phyloP scores from a whole-genome alignment of 805 yeast species.

The Metschnikowia drakensbergensis region DNA sequence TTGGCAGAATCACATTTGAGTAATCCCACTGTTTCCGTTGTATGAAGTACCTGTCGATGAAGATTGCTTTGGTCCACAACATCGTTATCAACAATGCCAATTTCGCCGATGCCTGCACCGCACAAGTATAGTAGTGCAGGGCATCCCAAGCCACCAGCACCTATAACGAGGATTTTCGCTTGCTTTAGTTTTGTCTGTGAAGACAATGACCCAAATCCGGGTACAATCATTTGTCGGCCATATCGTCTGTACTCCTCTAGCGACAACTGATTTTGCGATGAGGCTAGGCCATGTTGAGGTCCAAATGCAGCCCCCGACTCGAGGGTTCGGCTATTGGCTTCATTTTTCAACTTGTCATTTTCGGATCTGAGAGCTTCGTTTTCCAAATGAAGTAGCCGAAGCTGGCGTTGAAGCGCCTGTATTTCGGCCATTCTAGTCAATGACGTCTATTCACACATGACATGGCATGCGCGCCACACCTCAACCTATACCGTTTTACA shows the following conservation, averaged over 20 bases:
- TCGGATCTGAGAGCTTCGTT: conserved; percentile 8
- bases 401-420: conserved; percentile 23
- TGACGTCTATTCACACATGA: not conserved
- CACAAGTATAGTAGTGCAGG: conserved; percentile 82
- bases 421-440: conserved; percentile 3
- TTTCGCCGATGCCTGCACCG: conserved; percentile 81
- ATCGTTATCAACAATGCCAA: conserved; percentile 89
- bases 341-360: conserved; percentile 13
- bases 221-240: conserved; percentile 95
- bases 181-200: conserved; percentile 56
- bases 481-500: no score
- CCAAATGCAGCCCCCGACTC: no score
- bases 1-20: conserved; percentile 80
- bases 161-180: conserved; percentile 69
- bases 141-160: conserved; percentile 97
- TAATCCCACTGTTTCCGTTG: conserved; percentile 60
- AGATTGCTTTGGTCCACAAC: conserved; percentile 78
- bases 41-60: conserved; percentile 85
- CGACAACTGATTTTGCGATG: conserved; percentile 20
- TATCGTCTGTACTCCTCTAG: conserved; percentile 75
- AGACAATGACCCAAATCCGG: conserved; percentile 55
- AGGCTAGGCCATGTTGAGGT: not conserved
- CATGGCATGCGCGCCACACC: not conserved
- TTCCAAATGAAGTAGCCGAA: conserved; percentile 21
- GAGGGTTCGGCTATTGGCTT: not conserved